Percentiles rank a stretch among this genome's conserved stretches.
Conservation (phyloP, 1,284 basidiomycete genomes). For the Stereum hirsutum region DNA sequence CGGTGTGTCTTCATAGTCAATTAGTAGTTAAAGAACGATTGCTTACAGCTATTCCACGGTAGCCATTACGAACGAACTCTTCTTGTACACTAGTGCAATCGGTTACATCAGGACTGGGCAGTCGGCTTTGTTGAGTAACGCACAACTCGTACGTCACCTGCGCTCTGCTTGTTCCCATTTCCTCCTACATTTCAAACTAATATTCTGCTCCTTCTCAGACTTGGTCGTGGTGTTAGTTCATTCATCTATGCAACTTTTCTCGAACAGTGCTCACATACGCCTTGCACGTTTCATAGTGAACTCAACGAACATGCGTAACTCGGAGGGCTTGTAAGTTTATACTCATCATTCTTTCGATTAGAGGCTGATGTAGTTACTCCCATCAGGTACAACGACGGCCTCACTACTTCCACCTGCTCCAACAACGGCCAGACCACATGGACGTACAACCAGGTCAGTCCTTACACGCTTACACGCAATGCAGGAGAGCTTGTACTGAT, state of each 20-base stretch:
- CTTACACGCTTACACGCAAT: no score
- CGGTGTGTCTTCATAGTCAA: no score
- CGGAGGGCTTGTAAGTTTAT: constrained; percentile 35
- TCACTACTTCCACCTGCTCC: constrained; percentile 26
- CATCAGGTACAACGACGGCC: constrained; percentile 45
- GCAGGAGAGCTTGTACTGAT: no score
- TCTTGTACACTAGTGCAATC: constrained; percentile 36
- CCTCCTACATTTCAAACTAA: background rate
- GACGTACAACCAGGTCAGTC: constrained; percentile 46
- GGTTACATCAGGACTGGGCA: constrained; percentile 31
- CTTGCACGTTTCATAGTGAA: no score
- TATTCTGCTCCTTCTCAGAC: constrained; percentile 18
- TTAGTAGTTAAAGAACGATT: no score
- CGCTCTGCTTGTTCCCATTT: background rate
- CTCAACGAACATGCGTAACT: constrained; percentile 38
- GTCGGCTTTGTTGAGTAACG: constrained; percentile 34
- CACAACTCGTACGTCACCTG: constrained; percentile 29
- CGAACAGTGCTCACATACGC: no score
- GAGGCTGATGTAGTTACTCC: no score
- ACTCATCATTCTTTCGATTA: no score
- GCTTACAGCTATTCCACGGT: no score
- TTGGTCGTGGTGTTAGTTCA: constrained; percentile 41
- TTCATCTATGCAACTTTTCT: no score
- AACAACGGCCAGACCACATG: constrained; percentile 46
- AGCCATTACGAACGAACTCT: constrained; percentile 47